Base-by-base conservation (phyloP, 306 rosid genomes). In the Cicer chorassanicum region DNA sequence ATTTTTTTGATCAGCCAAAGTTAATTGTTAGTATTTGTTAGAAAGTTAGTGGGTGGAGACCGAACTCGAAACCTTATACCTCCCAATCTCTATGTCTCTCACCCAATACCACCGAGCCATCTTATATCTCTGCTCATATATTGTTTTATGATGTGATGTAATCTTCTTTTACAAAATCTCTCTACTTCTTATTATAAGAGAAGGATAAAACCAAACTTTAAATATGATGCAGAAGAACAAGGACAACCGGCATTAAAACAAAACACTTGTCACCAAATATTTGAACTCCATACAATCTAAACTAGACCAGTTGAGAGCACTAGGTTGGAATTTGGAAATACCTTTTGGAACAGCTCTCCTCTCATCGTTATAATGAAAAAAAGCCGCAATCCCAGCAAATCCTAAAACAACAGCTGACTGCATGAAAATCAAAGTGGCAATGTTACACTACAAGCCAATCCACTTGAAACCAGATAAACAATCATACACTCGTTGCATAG, bases 301-400 rank as follows among this genome's bases (percentile, higher is more conserved):
- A 38, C 34, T 16, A 34, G 56, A 70, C 55, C 34, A 68, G 13
- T 2, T 51, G 44, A 60, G 24, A 57, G 56, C 12, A 65, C 12
- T 9, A 40, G 24, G 61, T 34, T 12, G 38, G 7, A 44, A 43
- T 60, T 34, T 12, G 38, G 7, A 44, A 43, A 83, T 81, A 93
- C 98, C 98, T 93, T 87, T 93, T 0, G 74, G 75, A 84, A 88
- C 84, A 39, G 86, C 91, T 82, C 98, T 85, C 70, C 82, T 93
- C 87, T 91, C 98, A 62, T 93, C 97, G 3, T 93, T 93, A 70
- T 82, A 88, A 78, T 84, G 92, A 45, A 89, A 15, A 59, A 87
- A 81, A 65, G 91, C 75, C 4, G 83, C 98, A 2, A 93, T 19
- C 54, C 98, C 97, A 6, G 83, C 89, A 86, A 93, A 84, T 56